Base-by-base conservation (phyloP, 768 basidiomycete genomes). In the Leucocoprinus leucothites region DNA sequence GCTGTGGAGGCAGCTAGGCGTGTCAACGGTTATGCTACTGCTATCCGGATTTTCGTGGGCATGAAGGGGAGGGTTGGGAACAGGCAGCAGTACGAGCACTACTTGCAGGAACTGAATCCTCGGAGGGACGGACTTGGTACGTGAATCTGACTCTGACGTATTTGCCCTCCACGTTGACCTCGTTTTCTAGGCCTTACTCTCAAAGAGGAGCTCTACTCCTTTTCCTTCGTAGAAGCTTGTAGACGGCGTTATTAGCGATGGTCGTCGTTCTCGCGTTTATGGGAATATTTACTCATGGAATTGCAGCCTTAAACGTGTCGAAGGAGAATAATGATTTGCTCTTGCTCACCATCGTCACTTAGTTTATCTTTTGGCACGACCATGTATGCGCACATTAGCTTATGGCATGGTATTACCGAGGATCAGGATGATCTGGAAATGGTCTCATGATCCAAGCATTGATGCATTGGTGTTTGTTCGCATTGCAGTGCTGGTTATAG, bases 61-160 rank as follows among this genome's bases (percentile, higher is more conserved):
- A 71, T 99, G 65, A 87, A 83, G 77, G 94, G 94, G 74, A 98
- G 98, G 80, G 94, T 97, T 45, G 97, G n/a, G 98, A 98, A 95
- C 78, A 89, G 90, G 77, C 75, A 84, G 56, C 97, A 98, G 74
- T 98, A 98, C 68, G 78, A 93, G 76, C 85, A 87, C 28, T 98
- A 99, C 70, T 74, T 99, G 67, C 83, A 91, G 11, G 96, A 98
- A 74, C 79, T 97, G 63, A 92, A 89, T 71, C 79, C 84, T 51
- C 74, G 97, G 61, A 82, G 91, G 62, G 86, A 96, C 68, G 95
- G 98, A 76, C 81, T 99, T 57, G 96, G 95, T 97, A 63, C 42
- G 77, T 67, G 31, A n/a, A 24, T 48, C 24, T 19, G 36, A 13
- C 31, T 43, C 24, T 38, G 41, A 11, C 38, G 40, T 9, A 16